These are phyloP conservation scores for Carpinus viminea DNA, from an alignment of 306 rosid genomes.

Conservation along the genomic window DNA sequence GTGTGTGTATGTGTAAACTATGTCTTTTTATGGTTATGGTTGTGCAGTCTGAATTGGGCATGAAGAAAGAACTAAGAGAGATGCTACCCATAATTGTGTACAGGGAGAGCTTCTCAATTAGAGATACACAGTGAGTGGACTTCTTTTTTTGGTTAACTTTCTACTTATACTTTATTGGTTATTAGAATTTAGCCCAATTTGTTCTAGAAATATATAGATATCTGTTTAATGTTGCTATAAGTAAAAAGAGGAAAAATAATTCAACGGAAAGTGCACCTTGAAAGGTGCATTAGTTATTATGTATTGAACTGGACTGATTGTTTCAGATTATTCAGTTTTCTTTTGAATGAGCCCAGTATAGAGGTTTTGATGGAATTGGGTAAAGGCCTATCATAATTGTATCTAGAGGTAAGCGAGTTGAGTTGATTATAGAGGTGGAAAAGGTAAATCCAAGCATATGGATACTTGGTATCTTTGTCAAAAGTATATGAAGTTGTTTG, in stretches of 20 bases:
- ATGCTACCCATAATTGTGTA: slow-evolving; percentile 81
- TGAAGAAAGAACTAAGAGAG: slow-evolving; percentile 77
- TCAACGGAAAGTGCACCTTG: background rate
- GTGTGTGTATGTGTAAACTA: background rate
- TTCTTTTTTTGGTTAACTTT: slow-evolving; percentile 1
- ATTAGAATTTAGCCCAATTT: background rate
- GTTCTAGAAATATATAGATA: background rate
- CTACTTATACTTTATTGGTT: background rate
- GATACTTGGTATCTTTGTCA: too few species aligned
- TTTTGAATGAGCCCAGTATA: too few species aligned
- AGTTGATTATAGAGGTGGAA: too few species aligned
- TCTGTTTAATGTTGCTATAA: background rate
- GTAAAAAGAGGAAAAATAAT: background rate
- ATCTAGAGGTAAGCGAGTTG: too few species aligned
- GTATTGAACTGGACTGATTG: background rate
- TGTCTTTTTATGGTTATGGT: slow-evolving; percentile 7
- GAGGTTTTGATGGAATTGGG: too few species aligned
- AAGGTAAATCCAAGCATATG: too few species aligned
- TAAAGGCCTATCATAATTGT: too few species aligned
- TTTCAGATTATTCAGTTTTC: background rate
- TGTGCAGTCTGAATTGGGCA: slow-evolving; percentile 51
- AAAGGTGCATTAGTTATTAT: background rate
- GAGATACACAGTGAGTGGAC: slow-evolving; percentile 73
- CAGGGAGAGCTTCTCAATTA: slow-evolving; percentile 74
- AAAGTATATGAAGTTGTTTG: too few species aligned